These are phyloP conservation scores for Penicillium olsonii DNA, from an alignment of 2,329 filamentous ascomycete genomes.

Conservation along the genomic window DNA sequence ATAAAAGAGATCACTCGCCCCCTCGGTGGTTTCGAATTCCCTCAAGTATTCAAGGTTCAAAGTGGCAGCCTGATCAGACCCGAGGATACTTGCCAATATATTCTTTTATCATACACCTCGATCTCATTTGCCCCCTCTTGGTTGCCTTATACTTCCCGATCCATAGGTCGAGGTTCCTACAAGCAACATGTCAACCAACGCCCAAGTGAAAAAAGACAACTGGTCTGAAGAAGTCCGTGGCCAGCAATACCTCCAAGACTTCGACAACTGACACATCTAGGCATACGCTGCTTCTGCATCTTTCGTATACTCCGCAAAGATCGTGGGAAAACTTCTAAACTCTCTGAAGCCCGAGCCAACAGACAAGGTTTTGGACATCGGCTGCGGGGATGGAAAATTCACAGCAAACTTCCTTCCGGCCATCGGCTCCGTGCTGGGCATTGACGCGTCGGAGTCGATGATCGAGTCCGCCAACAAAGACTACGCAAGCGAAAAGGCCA, in stretches of 20 bases:
- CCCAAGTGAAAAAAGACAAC: conserved; percentile 30
- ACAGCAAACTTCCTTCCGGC: conserved; percentile 55
- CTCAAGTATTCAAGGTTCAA: too few relatives aligned
- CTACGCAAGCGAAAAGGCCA: conserved; percentile 34
- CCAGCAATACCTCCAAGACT: background rate
- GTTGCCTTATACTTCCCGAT: background rate
- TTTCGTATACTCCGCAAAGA: conserved; percentile 59
- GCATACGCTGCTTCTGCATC: conserved; percentile 63
- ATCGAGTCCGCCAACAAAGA: conserved; percentile 54
- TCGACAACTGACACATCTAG: conserved; percentile 32
- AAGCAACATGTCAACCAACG: conserved; percentile 2
- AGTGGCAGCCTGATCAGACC: too few relatives aligned
- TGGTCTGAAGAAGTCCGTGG: conserved; percentile 41
- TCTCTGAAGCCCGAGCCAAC: conserved; percentile 62
- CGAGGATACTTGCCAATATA: too few relatives aligned
- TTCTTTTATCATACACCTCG: too few relatives aligned
- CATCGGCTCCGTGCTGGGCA: conserved; percentile 57
- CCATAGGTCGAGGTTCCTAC: too few relatives aligned
- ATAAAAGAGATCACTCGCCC: background rate
- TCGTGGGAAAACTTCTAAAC: conserved; percentile 59
- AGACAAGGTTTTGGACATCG: conserved; percentile 63
- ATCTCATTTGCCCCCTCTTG: background rate
- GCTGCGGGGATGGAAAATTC: conserved; percentile 66
- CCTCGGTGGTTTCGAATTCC: background rate
- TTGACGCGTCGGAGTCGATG: conserved; percentile 62